Evolutionary conservation across 129 eudicot species (phyloP).

Genomic region (Cynara cardunculus): DNA sequence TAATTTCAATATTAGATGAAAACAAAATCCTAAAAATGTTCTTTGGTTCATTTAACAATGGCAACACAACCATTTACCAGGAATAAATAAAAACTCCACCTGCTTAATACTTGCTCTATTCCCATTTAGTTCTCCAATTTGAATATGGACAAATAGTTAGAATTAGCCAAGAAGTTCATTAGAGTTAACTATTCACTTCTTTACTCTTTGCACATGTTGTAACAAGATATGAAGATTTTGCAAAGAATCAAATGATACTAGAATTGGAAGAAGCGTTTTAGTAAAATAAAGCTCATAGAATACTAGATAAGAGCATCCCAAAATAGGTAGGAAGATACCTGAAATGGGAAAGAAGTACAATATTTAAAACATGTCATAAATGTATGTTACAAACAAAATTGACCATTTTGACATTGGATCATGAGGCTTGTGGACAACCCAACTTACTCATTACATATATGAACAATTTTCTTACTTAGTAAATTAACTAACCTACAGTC

Average conservation of each 20-base stretch:
- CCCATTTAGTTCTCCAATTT: not conserved
- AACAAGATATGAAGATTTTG: not conserved
- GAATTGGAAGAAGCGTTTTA: not conserved
- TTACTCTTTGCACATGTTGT: not conserved
- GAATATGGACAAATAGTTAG: not conserved
- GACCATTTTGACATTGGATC: not conserved
- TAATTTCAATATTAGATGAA: not conserved
- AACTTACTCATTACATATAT: not conserved
- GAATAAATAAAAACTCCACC: not conserved
- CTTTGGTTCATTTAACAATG: not conserved
- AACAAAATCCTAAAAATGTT: not conserved
- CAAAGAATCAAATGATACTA: not conserved
- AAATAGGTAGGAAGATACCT: not conserved
- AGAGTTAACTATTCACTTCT: not conserved
- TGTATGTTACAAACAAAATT: not conserved
- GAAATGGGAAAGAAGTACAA: not conserved
- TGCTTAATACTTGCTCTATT: not conserved
- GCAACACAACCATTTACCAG: not conserved
- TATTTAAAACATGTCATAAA: not conserved
- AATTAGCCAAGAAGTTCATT: not conserved
- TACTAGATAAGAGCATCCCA: not conserved
- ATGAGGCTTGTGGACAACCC: not conserved
- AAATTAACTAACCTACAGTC: not conserved
- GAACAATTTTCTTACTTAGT: no score
- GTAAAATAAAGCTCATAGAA: not conserved